A percentile compares a stretch with the other conserved stretches of the same genome.
Evolutionary conservation across 805 yeast genomes (phyloP).

Genomic region (Hemisphaericaspora nanyangensis): DNA sequence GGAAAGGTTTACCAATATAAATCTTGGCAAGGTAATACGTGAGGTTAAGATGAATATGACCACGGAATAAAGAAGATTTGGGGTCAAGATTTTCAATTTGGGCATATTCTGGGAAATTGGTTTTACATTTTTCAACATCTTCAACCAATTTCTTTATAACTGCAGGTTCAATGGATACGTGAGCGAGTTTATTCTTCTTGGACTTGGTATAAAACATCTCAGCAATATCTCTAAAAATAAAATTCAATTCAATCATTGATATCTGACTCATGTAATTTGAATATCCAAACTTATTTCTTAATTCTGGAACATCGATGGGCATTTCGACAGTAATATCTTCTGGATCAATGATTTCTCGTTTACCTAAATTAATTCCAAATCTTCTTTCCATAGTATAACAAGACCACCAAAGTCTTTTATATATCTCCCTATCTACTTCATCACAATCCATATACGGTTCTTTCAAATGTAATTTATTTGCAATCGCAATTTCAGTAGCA

Average conservation of each 20-base stretch:
- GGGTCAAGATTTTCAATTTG: slow-evolving; percentile 7
- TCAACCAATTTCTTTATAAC: slow-evolving; percentile 8
- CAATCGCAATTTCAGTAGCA: slow-evolving; percentile 13
- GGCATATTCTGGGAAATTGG: slow-evolving; percentile 8
- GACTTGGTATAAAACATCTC: slow-evolving; percentile 6
- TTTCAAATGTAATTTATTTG: slow-evolving; percentile 9
- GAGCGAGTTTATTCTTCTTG: slow-evolving; percentile 1
- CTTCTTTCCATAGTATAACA: slow-evolving; percentile 13
- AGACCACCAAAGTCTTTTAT: slow-evolving; percentile 14
- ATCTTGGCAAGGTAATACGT: slow-evolving; percentile 13
- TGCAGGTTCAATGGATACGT: slow-evolving; percentile 8
- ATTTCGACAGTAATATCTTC: slow-evolving; percentile 11
- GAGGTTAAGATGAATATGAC: slow-evolving; percentile 12
- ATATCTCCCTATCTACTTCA: slow-evolving; percentile 7
- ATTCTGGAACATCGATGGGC: slow-evolving; percentile 8
- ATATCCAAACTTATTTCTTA: slow-evolving; percentile 9
- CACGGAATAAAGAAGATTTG: slow-evolving; percentile 7
- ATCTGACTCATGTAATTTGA: slow-evolving; percentile 10
- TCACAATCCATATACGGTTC: slow-evolving; percentile 8
- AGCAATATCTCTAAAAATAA: slow-evolving; percentile 12
- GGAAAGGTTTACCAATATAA: slow-evolving; percentile 15
- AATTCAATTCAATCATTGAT: slow-evolving; percentile 9
- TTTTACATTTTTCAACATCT: slow-evolving; percentile 6
- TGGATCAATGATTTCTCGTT: slow-evolving; percentile 8
- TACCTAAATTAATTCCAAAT: slow-evolving; percentile 13